phyloP scores from a whole-genome alignment of 163 green algal species.

The Volvox carteri region DNA sequence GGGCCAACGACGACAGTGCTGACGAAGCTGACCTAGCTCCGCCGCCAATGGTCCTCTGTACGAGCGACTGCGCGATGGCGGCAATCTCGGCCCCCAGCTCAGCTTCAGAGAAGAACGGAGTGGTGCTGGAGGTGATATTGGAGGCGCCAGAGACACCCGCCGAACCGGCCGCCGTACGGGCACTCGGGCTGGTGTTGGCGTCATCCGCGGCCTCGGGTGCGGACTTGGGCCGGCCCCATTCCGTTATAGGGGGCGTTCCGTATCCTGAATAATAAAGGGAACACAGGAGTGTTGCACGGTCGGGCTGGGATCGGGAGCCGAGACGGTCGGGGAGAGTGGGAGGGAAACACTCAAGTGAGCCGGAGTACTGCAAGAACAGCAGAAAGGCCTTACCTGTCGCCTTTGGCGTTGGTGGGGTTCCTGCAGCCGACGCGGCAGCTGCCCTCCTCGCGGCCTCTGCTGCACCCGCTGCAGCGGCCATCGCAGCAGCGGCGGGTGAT shows the following conservation, averaged over 20 bases:
- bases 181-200: neutral
- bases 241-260: slow-evolving; percentile 21
- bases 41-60: slow-evolving; percentile 24
- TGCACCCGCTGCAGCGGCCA: slow-evolving; percentile 26
- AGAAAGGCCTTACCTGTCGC: neutral
- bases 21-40: neutral
- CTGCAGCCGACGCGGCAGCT: neutral
- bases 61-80: slow-evolving; percentile 58
- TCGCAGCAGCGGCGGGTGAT: neutral
- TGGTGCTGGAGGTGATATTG: neutral
- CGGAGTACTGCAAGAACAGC: too few species aligned
- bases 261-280: too few species aligned
- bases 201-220: neutral
- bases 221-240: slow-evolving; percentile 53
- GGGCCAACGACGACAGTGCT: neutral
- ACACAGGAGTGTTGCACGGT: too few species aligned
- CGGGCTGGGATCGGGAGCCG: too few species aligned
- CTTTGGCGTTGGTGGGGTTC: neutral
- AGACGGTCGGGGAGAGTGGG: too few species aligned
- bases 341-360: too few species aligned
- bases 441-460: slow-evolving; percentile 29
- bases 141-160: too few species aligned
- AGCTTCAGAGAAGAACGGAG: slow-evolving; percentile 29
- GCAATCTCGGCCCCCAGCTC: slow-evolving; percentile 59
- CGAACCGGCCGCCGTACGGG: neutral